Evolutionary conservation across 305 asterid species (phyloP).

Genomic region (Fraxinus velutina): DNA sequence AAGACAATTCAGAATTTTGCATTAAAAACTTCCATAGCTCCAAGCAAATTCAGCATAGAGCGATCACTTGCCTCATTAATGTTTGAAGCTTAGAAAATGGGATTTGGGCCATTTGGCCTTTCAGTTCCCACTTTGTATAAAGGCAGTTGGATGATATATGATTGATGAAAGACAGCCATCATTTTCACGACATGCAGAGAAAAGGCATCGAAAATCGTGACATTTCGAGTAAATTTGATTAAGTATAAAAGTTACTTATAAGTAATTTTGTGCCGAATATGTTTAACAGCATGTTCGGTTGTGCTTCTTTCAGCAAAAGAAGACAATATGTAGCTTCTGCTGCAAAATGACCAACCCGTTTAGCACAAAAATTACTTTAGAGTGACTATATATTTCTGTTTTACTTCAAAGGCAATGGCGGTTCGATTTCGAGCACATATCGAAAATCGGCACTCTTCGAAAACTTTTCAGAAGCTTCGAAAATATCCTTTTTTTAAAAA

Average conservation of each 20-base stretch:
- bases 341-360: background rate
- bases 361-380: background rate
- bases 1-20: constrained; percentile 15
- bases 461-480: background rate
- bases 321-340: background rate
- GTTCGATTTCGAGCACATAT: background rate
- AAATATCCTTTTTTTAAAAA: background rate
- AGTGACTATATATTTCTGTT: background rate
- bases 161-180: background rate
- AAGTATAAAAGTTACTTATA: background rate
- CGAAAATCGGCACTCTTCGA: background rate
- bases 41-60: constrained; percentile 1
- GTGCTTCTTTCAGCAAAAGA: background rate
- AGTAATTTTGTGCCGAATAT: background rate
- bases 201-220: background rate
- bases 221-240: background rate
- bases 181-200: background rate
- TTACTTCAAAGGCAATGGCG: background rate
- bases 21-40: constrained; percentile 21
- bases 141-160: background rate
- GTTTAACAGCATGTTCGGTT: background rate
- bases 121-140: background rate
- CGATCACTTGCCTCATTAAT: constrained; percentile 23
- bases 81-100: constrained; percentile 20
- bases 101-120: background rate